Evolutionary conservation across 139 green algal genomes (phyloP).

Genomic region (Chlamydomonas schloesseri): DNA sequence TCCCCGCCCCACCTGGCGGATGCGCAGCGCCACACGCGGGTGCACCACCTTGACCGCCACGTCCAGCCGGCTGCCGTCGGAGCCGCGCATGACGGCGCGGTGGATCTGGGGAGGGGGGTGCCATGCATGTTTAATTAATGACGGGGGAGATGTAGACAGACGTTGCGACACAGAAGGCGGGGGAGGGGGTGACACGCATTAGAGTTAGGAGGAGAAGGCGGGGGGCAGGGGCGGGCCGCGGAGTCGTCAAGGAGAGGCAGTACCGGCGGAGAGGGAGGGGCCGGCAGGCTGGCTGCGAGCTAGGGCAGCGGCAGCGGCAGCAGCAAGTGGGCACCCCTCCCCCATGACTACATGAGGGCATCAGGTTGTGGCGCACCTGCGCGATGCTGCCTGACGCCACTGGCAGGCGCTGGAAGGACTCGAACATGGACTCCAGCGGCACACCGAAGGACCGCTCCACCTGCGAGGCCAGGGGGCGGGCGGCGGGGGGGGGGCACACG

Average conservation of each 20-base stretch:
- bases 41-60: conserved; percentile 94
- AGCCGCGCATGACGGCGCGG: conserved; percentile 68
- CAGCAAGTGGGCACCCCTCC: no score
- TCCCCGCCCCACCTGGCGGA: conserved; percentile 53
- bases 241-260: no score
- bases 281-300: no score
- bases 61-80: conserved; percentile 16
- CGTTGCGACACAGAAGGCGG: no score
- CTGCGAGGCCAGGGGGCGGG: conserved; percentile 13
- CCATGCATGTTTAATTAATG: no score
- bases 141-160: no score
- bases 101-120: conserved; percentile 81
- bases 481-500: background rate
- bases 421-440: conserved; percentile 84
- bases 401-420: conserved; percentile 83
- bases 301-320: background rate
- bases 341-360: no score
- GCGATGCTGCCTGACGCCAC: conserved; percentile 95
- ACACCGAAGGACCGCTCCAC: conserved; percentile 85
- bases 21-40: conserved; percentile 83
- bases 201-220: no score
- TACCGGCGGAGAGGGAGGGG: no score
- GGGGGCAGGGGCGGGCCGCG: no score
- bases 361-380: no score
- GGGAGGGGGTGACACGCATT: no score